Conservation (phyloP, 176 grass and related monocot genomes). For the Metroxylon sagu region DNA sequence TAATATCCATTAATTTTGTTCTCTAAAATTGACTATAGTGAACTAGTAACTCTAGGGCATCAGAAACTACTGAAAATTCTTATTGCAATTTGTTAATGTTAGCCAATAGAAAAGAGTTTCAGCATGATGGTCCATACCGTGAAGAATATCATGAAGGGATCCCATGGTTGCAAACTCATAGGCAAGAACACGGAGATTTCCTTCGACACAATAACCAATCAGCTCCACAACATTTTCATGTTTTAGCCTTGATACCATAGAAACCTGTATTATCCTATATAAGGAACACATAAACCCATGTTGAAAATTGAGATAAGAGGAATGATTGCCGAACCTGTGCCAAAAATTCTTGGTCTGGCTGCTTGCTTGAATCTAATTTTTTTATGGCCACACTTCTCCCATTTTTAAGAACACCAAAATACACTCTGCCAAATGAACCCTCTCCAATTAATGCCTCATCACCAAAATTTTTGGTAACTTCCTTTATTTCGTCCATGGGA, state of each 20-base stretch:
- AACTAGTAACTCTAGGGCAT: too few species aligned
- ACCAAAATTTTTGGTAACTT: slow-evolving; percentile 67
- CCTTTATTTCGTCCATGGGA: slow-evolving; percentile 65
- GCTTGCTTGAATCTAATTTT: slow-evolving; percentile 81
- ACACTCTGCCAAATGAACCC: slow-evolving; percentile 79
- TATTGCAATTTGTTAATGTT: too few species aligned
- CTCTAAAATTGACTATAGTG: too few species aligned
- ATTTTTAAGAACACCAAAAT: slow-evolving; percentile 64
- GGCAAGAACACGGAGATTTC: too few species aligned
- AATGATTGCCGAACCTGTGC: slow-evolving; percentile 38
- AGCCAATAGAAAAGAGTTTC: too few species aligned
- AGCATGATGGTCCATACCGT: too few species aligned
- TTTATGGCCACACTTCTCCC: slow-evolving; percentile 54
- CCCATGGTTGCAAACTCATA: too few species aligned
- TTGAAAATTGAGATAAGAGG: slow-evolving; percentile 1
- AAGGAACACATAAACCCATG: slow-evolving; percentile 17
- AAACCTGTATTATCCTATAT: not conserved
- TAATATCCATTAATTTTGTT: too few species aligned
- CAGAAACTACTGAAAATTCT: too few species aligned
- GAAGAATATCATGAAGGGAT: too few species aligned
- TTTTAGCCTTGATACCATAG: slow-evolving; percentile 1
- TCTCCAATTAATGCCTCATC: slow-evolving; percentile 85
- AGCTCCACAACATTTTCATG: too few species aligned
- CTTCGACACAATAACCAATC: too few species aligned
- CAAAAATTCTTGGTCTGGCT: slow-evolving; percentile 79